Evolutionary conservation across 768 basidiomycete species (phyloP), one percentile per base, ranked within the genome.

Genomic region (Lentinula lateritia): DNA sequence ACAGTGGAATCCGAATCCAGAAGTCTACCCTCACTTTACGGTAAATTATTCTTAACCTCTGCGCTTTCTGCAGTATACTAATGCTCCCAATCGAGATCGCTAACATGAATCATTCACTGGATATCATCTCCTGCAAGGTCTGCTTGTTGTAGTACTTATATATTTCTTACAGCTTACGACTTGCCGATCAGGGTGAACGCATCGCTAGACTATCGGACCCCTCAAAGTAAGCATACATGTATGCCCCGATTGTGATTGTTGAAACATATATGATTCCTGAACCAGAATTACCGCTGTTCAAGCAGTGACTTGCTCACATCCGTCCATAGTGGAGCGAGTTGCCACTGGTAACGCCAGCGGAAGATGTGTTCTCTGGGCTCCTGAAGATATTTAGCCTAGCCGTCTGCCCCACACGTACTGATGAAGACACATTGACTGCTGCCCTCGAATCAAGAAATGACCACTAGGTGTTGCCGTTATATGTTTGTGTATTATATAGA

Each of bases 291-390:
- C 88, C 20, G 92, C 92, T 1, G 87, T 88, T 4, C 92, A 93
- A 72, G 91, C 92, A n/a, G 92, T 93, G n/a, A 91, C 92, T 7
- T 90, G 88, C 66, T 91, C 89, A 13, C 92, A 93, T 70, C 92
- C 92, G 0, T 86, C 69, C 60, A 73, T 90, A 20, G 78, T 90
- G 2, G 90, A 90, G 67, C 82, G 92, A 32, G 88, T 80, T 23
- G 92, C 81, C 3, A 90, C 83, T 50, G 92, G 91, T 20, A 93
- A 92, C 67, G 92, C 72, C 1, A 89, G 85, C 62, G 92, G 92
- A 32, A 80, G 89, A 58, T 93, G 92, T 69, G 82, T 90, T 12
- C 73, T 94, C 10, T 94, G 92, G 92, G 90, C 87, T 35, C 83
- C 82, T 8, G 62, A 56, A 15, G 70, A 69, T 55, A 65, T n/a